Conservation (phyloP, 345 rosid species). For the Corymbia maculata region DNA sequence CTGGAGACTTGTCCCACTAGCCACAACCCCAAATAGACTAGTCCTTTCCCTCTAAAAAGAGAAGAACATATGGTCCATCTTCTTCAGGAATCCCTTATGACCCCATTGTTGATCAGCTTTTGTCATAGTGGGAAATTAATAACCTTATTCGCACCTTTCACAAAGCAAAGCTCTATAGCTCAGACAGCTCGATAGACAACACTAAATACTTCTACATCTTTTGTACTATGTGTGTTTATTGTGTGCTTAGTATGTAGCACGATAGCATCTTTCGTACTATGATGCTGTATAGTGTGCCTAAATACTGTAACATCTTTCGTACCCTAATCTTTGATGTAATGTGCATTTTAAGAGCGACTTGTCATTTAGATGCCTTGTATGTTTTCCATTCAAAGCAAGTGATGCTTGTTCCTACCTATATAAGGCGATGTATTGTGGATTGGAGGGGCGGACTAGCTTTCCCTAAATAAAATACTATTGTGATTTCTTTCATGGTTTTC, state of each 20-base stretch:
- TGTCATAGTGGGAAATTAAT: not conserved
- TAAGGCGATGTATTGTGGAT: not conserved
- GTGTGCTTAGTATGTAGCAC: not conserved
- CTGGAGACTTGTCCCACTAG: not conserved
- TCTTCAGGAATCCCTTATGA: not conserved
- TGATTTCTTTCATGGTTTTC: too few relatives aligned
- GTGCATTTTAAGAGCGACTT: not conserved
- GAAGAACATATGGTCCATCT: too few relatives aligned
- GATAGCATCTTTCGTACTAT: not conserved
- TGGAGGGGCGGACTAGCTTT: not conserved
- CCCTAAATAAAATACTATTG: not conserved
- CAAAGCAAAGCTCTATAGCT: not conserved
- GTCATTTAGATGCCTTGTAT: not conserved
- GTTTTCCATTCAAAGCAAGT: not conserved
- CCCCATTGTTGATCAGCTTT: rapidly evolving
- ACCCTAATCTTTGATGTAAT: not conserved
- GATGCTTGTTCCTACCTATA: not conserved
- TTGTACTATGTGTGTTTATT: not conserved
- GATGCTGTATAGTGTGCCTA: not conserved
- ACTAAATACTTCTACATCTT: not conserved
- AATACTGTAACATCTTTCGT: not conserved
- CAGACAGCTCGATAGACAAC: not conserved
- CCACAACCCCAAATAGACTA: not conserved
- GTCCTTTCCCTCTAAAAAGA: not conserved
- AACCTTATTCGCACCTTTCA: not conserved